phyloP scores from a whole-genome alignment of 2,329 filamentous ascomycete genomes.

The Fusarium sp. region DNA sequence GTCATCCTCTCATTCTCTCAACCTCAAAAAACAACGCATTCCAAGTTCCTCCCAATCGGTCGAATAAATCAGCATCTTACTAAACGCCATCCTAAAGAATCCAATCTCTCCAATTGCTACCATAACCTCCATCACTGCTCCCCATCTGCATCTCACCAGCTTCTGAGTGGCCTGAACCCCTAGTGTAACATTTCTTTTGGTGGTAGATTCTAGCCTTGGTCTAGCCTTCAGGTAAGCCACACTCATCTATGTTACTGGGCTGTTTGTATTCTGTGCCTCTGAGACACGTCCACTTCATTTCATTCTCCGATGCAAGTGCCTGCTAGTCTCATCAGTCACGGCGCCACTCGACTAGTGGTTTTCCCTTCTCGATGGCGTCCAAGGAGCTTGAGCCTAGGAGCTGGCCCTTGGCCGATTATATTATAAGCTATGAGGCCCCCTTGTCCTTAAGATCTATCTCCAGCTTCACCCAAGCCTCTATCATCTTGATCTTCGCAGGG shows the following conservation, averaged over 20 bases:
- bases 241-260: conserved; percentile 14
- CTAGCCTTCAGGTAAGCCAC: conserved; percentile 40
- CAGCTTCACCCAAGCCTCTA: conserved; percentile 20
- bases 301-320: conserved; percentile 34
- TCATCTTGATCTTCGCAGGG: conserved; percentile 22
- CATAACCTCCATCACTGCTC: conserved; percentile 1
- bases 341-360: conserved; percentile 42
- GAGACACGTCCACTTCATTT: conserved; percentile 43
- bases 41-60: conserved; percentile 15
- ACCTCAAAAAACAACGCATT: conserved; percentile 11
- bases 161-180: conserved; percentile 9
- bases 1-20: conserved; percentile 10
- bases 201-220: conserved; percentile 27
- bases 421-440: conserved; percentile 40
- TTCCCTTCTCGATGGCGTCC: conserved; percentile 32
- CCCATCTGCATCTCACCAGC: conserved; percentile 6
- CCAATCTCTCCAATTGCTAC: conserved; percentile 27
- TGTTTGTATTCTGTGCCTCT: conserved; percentile 25
- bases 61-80: conserved; percentile 14
- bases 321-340: conserved; percentile 35
- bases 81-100: conserved; percentile 33
- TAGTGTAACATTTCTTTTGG: conserved; percentile 37
- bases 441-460: conserved; percentile 5
- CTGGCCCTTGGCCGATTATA: conserved; percentile 27
- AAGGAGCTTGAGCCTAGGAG: conserved; percentile 22